Evolutionary conservation across 192 early-diverging fungal species (phyloP), one percentile per base, ranked within the genome.

Genomic region (Rhizophagus prolifer): DNA sequence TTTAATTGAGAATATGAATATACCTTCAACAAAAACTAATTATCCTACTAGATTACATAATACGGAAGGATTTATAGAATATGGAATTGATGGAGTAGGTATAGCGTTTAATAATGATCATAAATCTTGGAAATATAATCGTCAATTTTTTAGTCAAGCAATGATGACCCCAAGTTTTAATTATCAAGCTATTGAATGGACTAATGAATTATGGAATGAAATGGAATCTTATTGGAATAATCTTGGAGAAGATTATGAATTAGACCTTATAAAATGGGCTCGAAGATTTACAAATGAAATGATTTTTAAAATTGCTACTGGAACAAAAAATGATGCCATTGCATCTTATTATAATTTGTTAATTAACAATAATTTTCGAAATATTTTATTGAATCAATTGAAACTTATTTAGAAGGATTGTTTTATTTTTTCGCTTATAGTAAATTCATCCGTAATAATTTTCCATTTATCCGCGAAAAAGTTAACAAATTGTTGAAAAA

Each of bases 91-190:
- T 13, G 31, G 31, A 0, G n/a, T 10, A 34, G 66, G 66, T 9
- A 4, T 69, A 1, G 66, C 36, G 9, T 38, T 38, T 41, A 69
- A 69, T 34, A n/a, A 69, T 19, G n/a, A 38, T 44, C 0, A 0
- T 41, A 69, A 69, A 7, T 31, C 13, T 36, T 69, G 66, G 66
- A 69, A 34, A 14, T 69, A 69, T 69, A 69, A 69, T 44, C 25
- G 36, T 31, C 66, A 21, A 41, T 69, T 69, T 34, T 41, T 69
- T 69, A 9, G 30, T 34, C 66, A 23, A 41, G 26, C 66, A 23
- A 12, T 69, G 21, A 23, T 69, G 31, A 21, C 34, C 6, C 66
- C 34, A 34, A 69, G 31, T 23, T 69, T 69, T 19, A 41, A 23
- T 25, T 1, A 3, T 19, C 14, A 16, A n/a, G 19, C 30, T 38